phyloP scores from a whole-genome alignment of 805 yeast genomes.

The Danielia reshetovae region DNA sequence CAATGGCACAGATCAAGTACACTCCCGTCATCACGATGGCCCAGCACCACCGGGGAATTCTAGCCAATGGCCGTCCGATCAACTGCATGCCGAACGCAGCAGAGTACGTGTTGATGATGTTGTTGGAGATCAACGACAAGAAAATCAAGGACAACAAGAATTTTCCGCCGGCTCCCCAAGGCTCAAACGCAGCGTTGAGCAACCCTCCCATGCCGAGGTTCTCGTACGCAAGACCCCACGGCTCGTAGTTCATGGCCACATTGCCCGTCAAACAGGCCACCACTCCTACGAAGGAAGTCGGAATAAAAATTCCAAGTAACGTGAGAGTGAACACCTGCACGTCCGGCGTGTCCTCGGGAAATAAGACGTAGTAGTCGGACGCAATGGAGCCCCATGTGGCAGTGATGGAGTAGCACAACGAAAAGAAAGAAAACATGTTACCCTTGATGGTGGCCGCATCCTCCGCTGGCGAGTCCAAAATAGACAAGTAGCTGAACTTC shows the following conservation, averaged over 20 bases:
- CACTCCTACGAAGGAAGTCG: conserved; percentile 73
- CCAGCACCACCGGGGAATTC: conserved; percentile 77
- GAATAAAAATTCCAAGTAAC: conserved; percentile 60
- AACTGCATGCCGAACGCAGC: conserved; percentile 78
- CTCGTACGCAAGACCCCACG: conserved; percentile 57
- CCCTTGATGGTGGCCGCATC: conserved; percentile 47
- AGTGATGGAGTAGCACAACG: conserved; percentile 72
- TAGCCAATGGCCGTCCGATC: conserved; percentile 48
- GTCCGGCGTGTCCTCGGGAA: conserved; percentile 68
- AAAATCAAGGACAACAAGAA: conserved; percentile 66
- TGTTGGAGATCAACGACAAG: conserved; percentile 75
- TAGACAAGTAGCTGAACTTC: conserved; percentile 34
- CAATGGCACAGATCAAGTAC: conserved; percentile 68
- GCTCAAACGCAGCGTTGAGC: conserved; percentile 54
- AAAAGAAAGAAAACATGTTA: conserved; percentile 68
- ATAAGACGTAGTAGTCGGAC: conserved; percentile 75
- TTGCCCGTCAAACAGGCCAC: conserved; percentile 70
- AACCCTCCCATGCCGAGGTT: conserved; percentile 73
- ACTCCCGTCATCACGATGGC: conserved; percentile 58
- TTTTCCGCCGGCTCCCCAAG: conserved; percentile 80
- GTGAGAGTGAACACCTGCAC: conserved; percentile 55
- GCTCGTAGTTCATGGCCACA: conserved; percentile 52
- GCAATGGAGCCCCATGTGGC: conserved; percentile 90
- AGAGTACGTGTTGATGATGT: conserved; percentile 75
- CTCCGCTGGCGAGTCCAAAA: conserved; percentile 16